phyloP scores from a whole-genome alignment of 371 early-diverging fungal species.

The Mortierella sp. region DNA sequence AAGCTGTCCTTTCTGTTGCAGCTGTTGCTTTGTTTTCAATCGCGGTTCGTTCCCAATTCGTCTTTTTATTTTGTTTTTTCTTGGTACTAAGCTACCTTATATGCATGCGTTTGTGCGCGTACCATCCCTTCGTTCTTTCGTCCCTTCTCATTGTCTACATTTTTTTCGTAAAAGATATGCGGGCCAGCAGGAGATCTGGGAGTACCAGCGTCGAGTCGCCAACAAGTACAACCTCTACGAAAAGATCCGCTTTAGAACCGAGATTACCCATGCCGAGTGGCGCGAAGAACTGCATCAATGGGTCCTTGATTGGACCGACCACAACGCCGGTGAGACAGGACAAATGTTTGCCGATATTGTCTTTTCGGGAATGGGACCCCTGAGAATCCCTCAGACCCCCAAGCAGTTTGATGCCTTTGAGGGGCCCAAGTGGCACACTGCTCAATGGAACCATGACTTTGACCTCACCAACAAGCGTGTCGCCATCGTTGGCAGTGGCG shows the following conservation, averaged over 20 bases:
- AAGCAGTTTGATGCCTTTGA: slow-evolving; percentile 62
- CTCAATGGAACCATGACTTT: slow-evolving; percentile 62
- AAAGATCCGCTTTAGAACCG: slow-evolving; percentile 64
- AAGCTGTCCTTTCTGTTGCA: neutral
- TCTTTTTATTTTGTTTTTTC: neutral
- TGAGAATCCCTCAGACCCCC: slow-evolving; percentile 67
- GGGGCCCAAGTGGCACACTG: slow-evolving; percentile 64
- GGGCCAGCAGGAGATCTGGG: slow-evolving; percentile 63
- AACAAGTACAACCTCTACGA: slow-evolving; percentile 62
- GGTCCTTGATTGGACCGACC: slow-evolving; percentile 55
- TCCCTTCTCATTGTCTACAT: neutral
- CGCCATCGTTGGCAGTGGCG: slow-evolving; percentile 67
- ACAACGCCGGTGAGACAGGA: slow-evolving; percentile 14
- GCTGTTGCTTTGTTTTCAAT: neutral
- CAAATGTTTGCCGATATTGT: slow-evolving; percentile 40
- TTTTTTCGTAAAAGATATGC: neutral
- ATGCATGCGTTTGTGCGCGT: neutral
- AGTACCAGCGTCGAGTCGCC: slow-evolving; percentile 64
- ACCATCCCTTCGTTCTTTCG: neutral
- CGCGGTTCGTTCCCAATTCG: too few relatives aligned
- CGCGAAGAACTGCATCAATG: slow-evolving; percentile 61
- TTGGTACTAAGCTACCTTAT: slow-evolving; percentile 20
- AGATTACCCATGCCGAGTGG: slow-evolving; percentile 62
- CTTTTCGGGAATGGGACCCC: slow-evolving; percentile 62
- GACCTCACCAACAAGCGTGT: slow-evolving; percentile 66